A percentile compares a stretch with the other conserved stretches of the same genome.
Evolutionary conservation across 257 asterid species (phyloP).

Genomic region (Solanum gracilifrons): DNA sequence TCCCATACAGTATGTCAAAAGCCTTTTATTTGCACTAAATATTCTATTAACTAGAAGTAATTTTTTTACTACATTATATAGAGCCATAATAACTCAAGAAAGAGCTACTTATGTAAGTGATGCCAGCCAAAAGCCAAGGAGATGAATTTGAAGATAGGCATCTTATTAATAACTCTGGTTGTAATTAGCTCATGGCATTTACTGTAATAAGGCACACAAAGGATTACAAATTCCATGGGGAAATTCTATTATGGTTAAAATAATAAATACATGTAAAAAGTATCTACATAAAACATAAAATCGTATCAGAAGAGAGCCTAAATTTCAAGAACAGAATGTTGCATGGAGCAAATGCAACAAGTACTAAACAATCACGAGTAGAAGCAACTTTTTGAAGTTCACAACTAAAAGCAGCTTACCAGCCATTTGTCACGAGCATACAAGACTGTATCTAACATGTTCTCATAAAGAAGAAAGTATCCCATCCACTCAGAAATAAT

Average conservation of each 20-base stretch:
- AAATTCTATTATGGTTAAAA: neutral
- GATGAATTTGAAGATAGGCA: neutral
- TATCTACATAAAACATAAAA: neutral
- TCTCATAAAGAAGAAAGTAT: constrained; percentile 75
- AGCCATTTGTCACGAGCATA: constrained; percentile 96
- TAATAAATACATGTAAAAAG: neutral
- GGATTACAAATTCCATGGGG: neutral
- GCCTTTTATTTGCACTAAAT: neutral
- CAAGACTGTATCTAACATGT: constrained; percentile 77
- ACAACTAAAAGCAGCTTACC: constrained; percentile 25
- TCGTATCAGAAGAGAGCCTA: neutral
- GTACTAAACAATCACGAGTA: neutral
- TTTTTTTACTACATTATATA: neutral
- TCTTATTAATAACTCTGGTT: neutral
- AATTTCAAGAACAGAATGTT: neutral
- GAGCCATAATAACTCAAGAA: neutral
- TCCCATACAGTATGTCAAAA: neutral
- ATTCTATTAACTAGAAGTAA: neutral
- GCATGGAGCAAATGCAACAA: neutral
- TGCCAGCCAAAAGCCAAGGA: neutral
- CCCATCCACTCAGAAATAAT: constrained; percentile 99
- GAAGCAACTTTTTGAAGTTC: neutral
- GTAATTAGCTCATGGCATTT: neutral
- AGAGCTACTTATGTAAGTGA: neutral
- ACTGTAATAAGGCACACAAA: neutral